These are phyloP conservation scores for Alisma plantagoaquatica DNA, from an alignment of 106 monocot genomes.

Conservation along the genomic window DNA sequence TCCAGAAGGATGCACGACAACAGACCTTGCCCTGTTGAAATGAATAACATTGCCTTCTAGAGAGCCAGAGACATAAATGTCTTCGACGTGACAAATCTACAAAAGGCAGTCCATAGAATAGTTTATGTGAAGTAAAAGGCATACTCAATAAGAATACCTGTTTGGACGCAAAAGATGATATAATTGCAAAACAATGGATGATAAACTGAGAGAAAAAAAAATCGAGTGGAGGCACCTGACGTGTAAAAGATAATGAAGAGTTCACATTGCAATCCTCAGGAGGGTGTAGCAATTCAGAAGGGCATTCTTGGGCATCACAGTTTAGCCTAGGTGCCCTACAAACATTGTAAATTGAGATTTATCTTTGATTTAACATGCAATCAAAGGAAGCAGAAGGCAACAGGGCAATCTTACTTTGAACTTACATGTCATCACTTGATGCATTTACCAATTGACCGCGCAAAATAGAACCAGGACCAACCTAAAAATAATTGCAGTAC, in stretches of 20 bases:
- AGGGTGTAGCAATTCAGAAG: constrained; percentile 79
- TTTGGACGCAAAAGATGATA: background rate
- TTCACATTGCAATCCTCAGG: constrained; percentile 99
- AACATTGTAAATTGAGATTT: background rate
- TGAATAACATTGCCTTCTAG: constrained; percentile 91
- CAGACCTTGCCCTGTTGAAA: constrained; percentile 80
- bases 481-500: constrained; percentile 25
- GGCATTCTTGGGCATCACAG: constrained; percentile 68
- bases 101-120: constrained; percentile 7
- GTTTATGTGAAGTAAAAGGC: background rate
- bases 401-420: constrained; percentile 6
- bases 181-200: background rate
- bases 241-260: constrained; percentile 83
- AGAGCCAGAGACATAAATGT: constrained; percentile 73
- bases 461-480: constrained; percentile 86
- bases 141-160: background rate
- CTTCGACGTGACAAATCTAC: constrained; percentile 97
- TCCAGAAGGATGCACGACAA: constrained; percentile 67
- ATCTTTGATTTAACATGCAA: background rate
- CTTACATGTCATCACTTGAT: constrained; percentile 71
- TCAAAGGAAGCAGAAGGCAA: background rate
- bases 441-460: constrained; percentile 78
- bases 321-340: constrained; percentile 77
- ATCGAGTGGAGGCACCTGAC: constrained; percentile 89
- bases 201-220: background rate